Evolutionary conservation across 352 stramenopile genomes (phyloP).

Genomic region (Phytophthora sansomeana): DNA sequence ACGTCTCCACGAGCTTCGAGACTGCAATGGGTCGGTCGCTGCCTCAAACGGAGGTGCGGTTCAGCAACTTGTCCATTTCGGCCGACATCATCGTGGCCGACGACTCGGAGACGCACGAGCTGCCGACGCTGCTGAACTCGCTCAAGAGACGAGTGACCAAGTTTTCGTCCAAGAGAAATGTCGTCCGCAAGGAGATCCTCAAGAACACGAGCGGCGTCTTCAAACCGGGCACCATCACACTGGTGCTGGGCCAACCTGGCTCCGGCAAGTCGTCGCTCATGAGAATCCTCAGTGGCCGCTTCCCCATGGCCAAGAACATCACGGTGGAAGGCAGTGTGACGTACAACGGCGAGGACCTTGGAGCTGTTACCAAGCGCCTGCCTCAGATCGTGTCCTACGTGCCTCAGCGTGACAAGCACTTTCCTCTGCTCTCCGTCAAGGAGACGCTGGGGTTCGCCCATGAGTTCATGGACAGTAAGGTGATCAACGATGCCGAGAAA

Average conservation of each 20-base stretch:
- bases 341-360: constrained; percentile 50
- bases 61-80: constrained; percentile 38
- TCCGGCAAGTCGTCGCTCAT: constrained; percentile 44
- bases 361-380: constrained; percentile 33
- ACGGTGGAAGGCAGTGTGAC: constrained; percentile 40
- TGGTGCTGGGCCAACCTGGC: constrained; percentile 38
- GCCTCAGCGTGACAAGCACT: constrained; percentile 88
- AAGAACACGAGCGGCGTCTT: constrained; percentile 55
- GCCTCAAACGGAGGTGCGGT: constrained; percentile 49
- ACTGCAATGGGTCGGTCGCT: constrained; percentile 43
- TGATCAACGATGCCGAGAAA: constrained; percentile 36
- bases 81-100: constrained; percentile 37
- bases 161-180: constrained; percentile 41
- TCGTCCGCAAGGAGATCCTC: constrained; percentile 57
- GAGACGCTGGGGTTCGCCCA: constrained; percentile 67
- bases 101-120: constrained; percentile 26
- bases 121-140: constrained; percentile 52
- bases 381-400: constrained; percentile 51
- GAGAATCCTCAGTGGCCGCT: constrained; percentile 44
- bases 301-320: constrained; percentile 41
- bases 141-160: constrained; percentile 38
- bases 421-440: constrained; percentile 52
- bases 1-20: constrained; percentile 42
- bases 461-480: constrained; percentile 58
- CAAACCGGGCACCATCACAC: constrained; percentile 48